These are phyloP conservation scores for Umbilicaria muhlenbergii DNA, from an alignment of 495 filamentous ascomycete genomes.

Conservation along the genomic window DNA sequence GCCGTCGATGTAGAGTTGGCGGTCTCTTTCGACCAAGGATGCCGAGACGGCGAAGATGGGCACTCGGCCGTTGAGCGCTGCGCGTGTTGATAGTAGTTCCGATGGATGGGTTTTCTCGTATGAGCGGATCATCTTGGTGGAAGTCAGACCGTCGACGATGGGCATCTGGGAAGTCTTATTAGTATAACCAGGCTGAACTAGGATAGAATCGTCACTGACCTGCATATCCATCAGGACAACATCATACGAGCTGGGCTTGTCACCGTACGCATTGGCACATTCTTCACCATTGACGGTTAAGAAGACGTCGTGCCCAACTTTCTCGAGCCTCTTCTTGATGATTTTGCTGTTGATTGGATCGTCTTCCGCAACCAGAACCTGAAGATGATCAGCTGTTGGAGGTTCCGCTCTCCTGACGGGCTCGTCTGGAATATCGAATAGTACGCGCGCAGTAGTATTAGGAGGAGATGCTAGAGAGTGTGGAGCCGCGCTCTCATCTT, in stretches of 20 bases:
- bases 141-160: slow-evolving; percentile 74
- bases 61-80: slow-evolving; percentile 36
- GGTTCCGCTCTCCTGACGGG: slow-evolving; percentile 4
- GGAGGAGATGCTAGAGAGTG: neutral
- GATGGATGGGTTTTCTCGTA: slow-evolving; percentile 37
- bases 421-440: slow-evolving; percentile 10
- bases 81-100: slow-evolving; percentile 29
- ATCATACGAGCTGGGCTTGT: slow-evolving; percentile 47
- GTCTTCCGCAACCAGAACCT: slow-evolving; percentile 76
- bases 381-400: slow-evolving; percentile 28
- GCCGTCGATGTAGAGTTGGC: slow-evolving; percentile 52
- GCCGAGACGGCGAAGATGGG: slow-evolving; percentile 89
- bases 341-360: slow-evolving; percentile 89
- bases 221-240: slow-evolving; percentile 96
- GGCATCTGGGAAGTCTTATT: slow-evolving; percentile 51
- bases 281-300: slow-evolving; percentile 78
- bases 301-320: slow-evolving; percentile 55
- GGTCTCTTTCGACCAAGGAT: slow-evolving; percentile 58
- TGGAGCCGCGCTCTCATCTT: slow-evolving; percentile 6
- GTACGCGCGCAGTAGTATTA: slow-evolving; percentile 10
- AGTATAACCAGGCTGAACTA: slow-evolving; percentile 4
- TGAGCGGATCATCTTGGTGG: slow-evolving; percentile 67
- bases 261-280: slow-evolving; percentile 54
- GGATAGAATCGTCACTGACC: slow-evolving; percentile 27
- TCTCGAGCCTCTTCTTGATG: slow-evolving; percentile 67